Evolutionary conservation across 139 green algal species (phyloP), one percentile per base, ranked within the genome.

Genomic region (Medakamo hakoo): DNA sequence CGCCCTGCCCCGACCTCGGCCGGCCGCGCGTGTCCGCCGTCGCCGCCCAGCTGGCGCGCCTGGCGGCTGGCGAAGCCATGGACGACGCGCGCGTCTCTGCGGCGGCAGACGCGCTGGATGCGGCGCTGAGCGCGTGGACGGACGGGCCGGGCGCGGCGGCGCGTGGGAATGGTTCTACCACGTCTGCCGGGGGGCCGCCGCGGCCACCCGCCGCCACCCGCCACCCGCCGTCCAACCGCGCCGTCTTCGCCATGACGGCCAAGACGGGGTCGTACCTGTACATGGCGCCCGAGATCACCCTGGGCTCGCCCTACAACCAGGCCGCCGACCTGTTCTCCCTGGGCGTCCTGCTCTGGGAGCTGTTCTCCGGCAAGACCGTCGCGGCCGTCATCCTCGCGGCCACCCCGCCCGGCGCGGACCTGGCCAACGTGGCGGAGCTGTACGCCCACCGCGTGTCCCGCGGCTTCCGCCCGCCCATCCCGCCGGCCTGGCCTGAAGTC

Each of bases 241-340:
- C 9, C 40, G 40, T 52, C 9, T 52, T 21, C 60, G 66, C 64
- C 27, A 20, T 71, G 49, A 71, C 67, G 57, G 60, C 58, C 2
- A 63, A 64, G 26, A 72, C 67, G 0, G 68, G 68, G 21, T 58
- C 27, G 20, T 73, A 61, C 57, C 60, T 68, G 23, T 64, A 67
- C 57, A 73, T 73, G 68, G 68, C 68, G 4, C 68, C 62, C 14
- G 61, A 68, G 27, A 62, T 73, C 21, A 55, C 57, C 22, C 55
- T 48, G 4, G 27, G 26, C 1, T 18, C 55, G 28, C 49, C 30
- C 32, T 73, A 73, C 62, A 68, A 73, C 57, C 61, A 73, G 27
- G 68, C 64, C 61, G 68, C 59, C 19, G 24, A 49, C 57, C 26
- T 62, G 14, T 55, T 62, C 22, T 31, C 20, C 58, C 5, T 62